Evolutionary conservation across 192 early-diverging fungal species (phyloP), one percentile per base, ranked within the genome.

Genomic region (Ambispora gerdemannii): DNA sequence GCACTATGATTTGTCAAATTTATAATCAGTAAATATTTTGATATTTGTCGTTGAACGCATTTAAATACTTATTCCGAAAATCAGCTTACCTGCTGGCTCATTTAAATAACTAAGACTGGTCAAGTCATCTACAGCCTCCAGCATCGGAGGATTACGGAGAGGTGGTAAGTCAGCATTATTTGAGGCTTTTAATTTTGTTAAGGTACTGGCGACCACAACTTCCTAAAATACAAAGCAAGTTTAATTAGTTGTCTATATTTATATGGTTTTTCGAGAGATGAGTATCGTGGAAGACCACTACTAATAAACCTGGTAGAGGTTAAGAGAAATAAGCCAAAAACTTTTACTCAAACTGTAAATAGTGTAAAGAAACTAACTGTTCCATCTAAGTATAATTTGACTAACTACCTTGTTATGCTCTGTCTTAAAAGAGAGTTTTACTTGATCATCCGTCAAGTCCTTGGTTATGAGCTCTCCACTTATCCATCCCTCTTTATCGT

Each of bases 31-130:
- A 68, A 73, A 27, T 50, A 17, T 19, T 50, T 13, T 34, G 1
- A 75, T 15, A 65, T 15, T 7, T 58, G 6, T 10, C 19, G 31
- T 28, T 28, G 6, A n/a, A n/a, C n/a, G n/a, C n/a, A n/a, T n/a
- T n/a, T n/a, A n/a, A n/a, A 10, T 58, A 58, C 56, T 10, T 25
- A 10, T 10, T 31, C 11, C 11, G 24, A 58, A 31, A 58, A 58
- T 58, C 56, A 25, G 11, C 51, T 66, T 72, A 84, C 81, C 83
- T 31, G 89, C 89, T 30, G 91, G 93, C 83, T 98, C 95, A 83
- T 99, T 94, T 49, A 99, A 86, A 76, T 98, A 91, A 61, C 90
- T 92, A n/a, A 97, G 84, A 72, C 86, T 91, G n/a, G 94, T 92
- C 80, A 97, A 79, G 75, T 97, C 94, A 76, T 97, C 93, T 59